These are phyloP conservation scores for Cupressus sempervirens DNA, from an alignment of 75 land plant species.

Conservation along the genomic window DNA sequence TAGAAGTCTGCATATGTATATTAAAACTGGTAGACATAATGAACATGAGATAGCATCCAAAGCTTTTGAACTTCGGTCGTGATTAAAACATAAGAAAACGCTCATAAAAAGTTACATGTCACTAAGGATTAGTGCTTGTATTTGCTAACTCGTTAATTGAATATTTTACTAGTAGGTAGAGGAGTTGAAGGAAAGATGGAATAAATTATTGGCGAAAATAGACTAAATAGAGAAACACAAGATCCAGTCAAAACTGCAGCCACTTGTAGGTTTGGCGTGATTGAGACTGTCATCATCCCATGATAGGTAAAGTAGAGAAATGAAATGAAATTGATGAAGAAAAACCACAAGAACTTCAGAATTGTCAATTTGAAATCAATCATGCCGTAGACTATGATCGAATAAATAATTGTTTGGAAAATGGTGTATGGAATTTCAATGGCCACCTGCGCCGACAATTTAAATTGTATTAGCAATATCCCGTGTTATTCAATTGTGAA, in stretches of 20 bases:
- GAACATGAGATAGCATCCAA: too few species aligned
- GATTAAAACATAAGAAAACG: too few species aligned
- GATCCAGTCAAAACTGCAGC: conserved; percentile 38
- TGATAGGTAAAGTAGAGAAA: conserved; percentile 52
- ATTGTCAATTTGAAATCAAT: conserved; percentile 35
- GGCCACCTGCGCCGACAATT: conserved; percentile 22
- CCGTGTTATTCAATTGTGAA: neutral
- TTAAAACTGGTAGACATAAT: too few species aligned
- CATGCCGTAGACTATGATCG: conserved; percentile 31
- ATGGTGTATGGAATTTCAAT: conserved; percentile 45
- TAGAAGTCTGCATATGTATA: too few species aligned
- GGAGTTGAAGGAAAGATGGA: neutral
- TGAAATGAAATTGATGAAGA: conserved; percentile 36
- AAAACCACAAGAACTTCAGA: conserved; percentile 38
- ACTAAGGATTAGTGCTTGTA: too few species aligned
- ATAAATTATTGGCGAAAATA: conserved; percentile 27
- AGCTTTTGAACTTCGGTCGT: too few species aligned
- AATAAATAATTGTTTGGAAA: conserved; percentile 27
- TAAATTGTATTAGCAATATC: neutral
- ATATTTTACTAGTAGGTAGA: neutral
- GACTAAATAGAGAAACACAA: conserved; percentile 33
- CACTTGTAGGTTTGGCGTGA: conserved; percentile 47
- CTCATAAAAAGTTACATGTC: too few species aligned
- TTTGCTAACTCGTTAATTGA: too few species aligned
- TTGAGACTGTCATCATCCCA: conserved; percentile 58